Conservation (phyloP, 2,329 filamentous ascomycete genomes). For the Venturia oleaginea region DNA sequence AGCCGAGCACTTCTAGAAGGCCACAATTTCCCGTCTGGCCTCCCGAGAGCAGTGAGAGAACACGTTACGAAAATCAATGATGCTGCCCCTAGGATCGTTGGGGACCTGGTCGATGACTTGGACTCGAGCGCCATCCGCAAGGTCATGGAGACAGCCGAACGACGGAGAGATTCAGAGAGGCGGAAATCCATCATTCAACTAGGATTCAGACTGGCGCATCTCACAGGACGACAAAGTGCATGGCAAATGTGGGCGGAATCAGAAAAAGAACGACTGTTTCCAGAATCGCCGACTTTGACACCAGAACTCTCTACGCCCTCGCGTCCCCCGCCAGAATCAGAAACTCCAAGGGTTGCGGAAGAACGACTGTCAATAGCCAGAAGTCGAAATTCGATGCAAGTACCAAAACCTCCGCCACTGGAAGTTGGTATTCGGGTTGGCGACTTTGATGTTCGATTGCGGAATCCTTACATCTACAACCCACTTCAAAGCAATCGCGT, state of each 20-base stretch:
- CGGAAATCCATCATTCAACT: slow-evolving; percentile 10
- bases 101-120: slow-evolving; percentile 9
- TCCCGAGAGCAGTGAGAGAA: not conserved
- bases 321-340: not conserved
- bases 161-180: slow-evolving; percentile 12
- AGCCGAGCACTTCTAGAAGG: not conserved
- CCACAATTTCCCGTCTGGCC: not conserved
- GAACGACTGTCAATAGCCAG: slow-evolving; percentile 2
- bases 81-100: not conserved
- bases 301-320: not conserved
- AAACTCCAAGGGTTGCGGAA: slow-evolving; percentile 4
- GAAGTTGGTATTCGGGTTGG: slow-evolving; percentile 13
- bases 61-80: not conserved
- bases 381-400: not conserved
- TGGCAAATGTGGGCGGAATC: not conserved
- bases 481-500: slow-evolving; percentile 11
- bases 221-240: slow-evolving; percentile 9
- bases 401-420: not conserved
- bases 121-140: slow-evolving; percentile 9
- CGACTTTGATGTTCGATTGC: slow-evolving; percentile 9
- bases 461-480: slow-evolving; percentile 11
- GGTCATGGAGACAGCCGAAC: slow-evolving; percentile 11
- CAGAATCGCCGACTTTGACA: not conserved
- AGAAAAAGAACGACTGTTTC: not conserved
- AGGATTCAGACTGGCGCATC: slow-evolving; percentile 11